These are phyloP conservation scores for Haplosporangium gracile DNA, from an alignment of 192 early-diverging fungal genomes.

Conservation along the genomic window DNA sequence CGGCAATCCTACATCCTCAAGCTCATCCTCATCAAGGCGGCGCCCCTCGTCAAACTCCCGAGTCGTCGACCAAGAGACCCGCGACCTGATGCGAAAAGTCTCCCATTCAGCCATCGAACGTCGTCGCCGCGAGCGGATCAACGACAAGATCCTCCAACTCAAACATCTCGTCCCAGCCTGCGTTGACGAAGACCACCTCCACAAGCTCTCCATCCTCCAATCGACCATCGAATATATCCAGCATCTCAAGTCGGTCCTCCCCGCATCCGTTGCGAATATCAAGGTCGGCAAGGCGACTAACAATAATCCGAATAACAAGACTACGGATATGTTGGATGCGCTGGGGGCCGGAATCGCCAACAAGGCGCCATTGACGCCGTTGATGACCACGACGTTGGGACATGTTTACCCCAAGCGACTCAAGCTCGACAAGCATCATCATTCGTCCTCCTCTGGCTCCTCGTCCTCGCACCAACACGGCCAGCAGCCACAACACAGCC, in stretches of 20 bases:
- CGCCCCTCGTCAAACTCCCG: constrained; percentile 32
- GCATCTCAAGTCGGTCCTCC: constrained; percentile 56
- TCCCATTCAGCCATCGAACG: constrained; percentile 90
- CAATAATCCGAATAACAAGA: constrained; percentile 54
- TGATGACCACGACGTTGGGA: constrained; percentile 45
- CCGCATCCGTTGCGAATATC: constrained; percentile 27
- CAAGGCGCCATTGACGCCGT: constrained; percentile 33
- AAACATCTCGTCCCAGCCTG: constrained; percentile 80
- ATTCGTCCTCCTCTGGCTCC: background rate
- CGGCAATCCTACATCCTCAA: background rate
- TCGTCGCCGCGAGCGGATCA: constrained; percentile 86
- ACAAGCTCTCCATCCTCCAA: constrained; percentile 80
- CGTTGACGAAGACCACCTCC: constrained; percentile 72
- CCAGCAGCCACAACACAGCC: background rate
- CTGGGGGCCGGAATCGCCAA: constrained; percentile 29
- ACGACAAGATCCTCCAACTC: constrained; percentile 83
- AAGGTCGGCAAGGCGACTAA: constrained; percentile 45
- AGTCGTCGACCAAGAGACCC: constrained; percentile 62
- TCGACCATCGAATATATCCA: constrained; percentile 81
- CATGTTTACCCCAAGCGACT: constrained; percentile 31
- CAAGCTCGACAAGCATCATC: constrained; percentile 22
- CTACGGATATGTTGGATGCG: constrained; percentile 52
- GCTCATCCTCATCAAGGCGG: constrained; percentile 15
- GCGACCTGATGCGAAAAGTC: constrained; percentile 80
- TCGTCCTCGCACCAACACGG: background rate